Percentiles rank a stretch among this genome's conserved stretches.
Evolutionary conservation across 371 early-diverging fungal species (phyloP).

Genomic region (Mortierella sp.): DNA sequence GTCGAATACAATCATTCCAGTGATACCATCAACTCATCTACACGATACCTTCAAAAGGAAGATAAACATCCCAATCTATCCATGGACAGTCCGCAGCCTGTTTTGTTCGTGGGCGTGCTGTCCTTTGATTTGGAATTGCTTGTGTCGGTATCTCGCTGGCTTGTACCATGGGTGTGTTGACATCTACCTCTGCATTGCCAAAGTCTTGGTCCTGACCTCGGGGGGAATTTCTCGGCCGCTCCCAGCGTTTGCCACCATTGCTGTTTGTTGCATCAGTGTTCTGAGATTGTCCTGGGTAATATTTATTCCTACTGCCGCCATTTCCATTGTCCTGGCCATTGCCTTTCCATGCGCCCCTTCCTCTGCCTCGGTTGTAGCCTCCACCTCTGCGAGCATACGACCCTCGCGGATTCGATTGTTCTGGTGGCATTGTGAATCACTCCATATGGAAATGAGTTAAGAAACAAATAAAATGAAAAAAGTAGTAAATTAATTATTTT

Average conservation of each 20-base stretch:
- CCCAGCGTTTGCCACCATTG: conserved; percentile 31
- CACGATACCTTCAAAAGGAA: conserved; percentile 37
- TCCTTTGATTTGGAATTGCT: conserved; percentile 12
- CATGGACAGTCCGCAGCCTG: conserved; percentile 32
- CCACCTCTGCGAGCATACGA: conserved; percentile 30
- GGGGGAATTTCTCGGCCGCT: conserved; percentile 37
- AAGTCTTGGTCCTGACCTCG: neutral
- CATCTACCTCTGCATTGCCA: neutral
- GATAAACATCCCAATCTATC: conserved; percentile 45
- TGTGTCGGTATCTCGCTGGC: conserved; percentile 36
- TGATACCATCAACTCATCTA: neutral
- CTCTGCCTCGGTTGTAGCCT: conserved; percentile 28
- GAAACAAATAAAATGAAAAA: neutral
- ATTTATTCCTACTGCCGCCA: conserved; percentile 37
- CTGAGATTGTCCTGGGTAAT: conserved; percentile 47
- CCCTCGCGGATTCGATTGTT: conserved; percentile 45
- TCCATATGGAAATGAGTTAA: conserved; percentile 6
- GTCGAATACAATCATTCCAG: neutral
- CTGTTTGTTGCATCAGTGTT: conserved; percentile 16
- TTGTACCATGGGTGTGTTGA: conserved; percentile 44
- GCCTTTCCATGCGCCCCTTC: conserved; percentile 18
- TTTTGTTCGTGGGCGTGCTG: conserved; percentile 6
- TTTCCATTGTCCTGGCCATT: conserved; percentile 1
- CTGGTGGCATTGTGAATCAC: conserved; percentile 42
- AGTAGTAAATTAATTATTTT: neutral